Percentiles rank a stretch among this genome's conserved stretches.
Conservation (phyloP, 441 rosid species). For the Aleurites moluccanus region DNA sequence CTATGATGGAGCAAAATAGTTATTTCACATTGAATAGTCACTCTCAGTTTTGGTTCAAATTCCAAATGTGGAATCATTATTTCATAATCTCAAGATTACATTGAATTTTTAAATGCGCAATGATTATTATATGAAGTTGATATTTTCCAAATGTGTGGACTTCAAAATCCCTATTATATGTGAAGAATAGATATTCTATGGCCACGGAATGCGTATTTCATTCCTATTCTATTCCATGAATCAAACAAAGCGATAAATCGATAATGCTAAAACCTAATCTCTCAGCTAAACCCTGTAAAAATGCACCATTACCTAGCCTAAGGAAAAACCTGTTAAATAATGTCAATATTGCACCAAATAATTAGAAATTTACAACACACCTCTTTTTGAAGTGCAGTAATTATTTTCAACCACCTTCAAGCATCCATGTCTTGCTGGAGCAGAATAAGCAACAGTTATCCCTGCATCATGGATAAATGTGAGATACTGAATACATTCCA, state of each 20-base stretch:
- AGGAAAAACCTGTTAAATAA: neutral
- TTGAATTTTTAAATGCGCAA: too few species aligned
- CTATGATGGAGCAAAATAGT: too few species aligned
- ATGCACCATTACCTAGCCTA: neutral
- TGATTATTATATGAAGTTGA: neutral
- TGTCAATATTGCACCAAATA: neutral
- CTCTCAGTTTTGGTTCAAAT: too few species aligned
- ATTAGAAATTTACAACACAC: slow-evolving; percentile 33
- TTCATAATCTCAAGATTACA: too few species aligned
- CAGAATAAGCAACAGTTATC: slow-evolving; percentile 64
- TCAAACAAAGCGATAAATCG: neutral
- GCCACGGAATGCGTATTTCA: neutral
- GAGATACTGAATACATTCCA: slow-evolving; percentile 8
- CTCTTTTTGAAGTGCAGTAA: slow-evolving; percentile 86
- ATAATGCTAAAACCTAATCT: neutral
- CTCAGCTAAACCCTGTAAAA: neutral
- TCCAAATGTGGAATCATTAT: neutral
- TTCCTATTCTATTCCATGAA: neutral
- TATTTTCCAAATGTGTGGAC: neutral
- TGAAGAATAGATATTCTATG: neutral
- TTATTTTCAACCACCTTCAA: slow-evolving; percentile 83
- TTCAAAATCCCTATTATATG: neutral
- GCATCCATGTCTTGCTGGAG: slow-evolving; percentile 76
- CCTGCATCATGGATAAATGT: slow-evolving; percentile 47
- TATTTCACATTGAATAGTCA: too few species aligned